Conservation (phyloP, 495 filamentous ascomycete genomes). For the Xylona heveae region DNA sequence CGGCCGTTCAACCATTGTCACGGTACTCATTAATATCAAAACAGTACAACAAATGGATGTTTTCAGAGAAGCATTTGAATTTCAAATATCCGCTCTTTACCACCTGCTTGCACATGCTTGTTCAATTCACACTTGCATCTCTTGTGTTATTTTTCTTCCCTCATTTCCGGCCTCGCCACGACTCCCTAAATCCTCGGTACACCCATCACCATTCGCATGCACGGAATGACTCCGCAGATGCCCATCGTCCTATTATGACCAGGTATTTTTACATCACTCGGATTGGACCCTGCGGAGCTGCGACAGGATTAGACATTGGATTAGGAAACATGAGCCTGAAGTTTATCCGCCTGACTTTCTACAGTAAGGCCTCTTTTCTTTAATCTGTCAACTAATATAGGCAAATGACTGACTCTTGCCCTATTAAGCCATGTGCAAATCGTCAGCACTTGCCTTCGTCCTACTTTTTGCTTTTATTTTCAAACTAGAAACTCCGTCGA, state of each 20-base stretch:
- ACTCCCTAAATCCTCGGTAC: slow-evolving; percentile 20
- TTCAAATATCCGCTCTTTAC: slow-evolving; percentile 95
- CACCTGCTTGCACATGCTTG: slow-evolving; percentile 85
- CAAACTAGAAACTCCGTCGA: slow-evolving; percentile 70
- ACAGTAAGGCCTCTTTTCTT: slow-evolving; percentile 35
- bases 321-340: slow-evolving; percentile 88
- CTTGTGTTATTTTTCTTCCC: slow-evolving; percentile 69
- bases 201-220: slow-evolving; percentile 5
- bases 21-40: background rate
- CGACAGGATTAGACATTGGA: slow-evolving; percentile 91
- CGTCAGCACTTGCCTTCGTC: slow-evolving; percentile 84
- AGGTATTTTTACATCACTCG: slow-evolving; percentile 79
- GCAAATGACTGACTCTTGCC: background rate
- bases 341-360: slow-evolving; percentile 92
- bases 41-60: slow-evolving; percentile 99
- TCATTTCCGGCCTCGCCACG: slow-evolving; percentile 49
- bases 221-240: background rate
- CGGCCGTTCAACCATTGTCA: slow-evolving; percentile 4
- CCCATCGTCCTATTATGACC: slow-evolving; percentile 55
- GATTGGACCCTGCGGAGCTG: slow-evolving; percentile 79
- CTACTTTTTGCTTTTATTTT: slow-evolving; percentile 92
- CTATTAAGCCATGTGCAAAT: slow-evolving; percentile 89
- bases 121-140: slow-evolving; percentile 73
- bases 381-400: slow-evolving; percentile 1
- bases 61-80: slow-evolving; percentile 59